phyloP scores from a whole-genome alignment of 176 grass and related monocot genomes.

The Hsuehochloa calcarea region DNA sequence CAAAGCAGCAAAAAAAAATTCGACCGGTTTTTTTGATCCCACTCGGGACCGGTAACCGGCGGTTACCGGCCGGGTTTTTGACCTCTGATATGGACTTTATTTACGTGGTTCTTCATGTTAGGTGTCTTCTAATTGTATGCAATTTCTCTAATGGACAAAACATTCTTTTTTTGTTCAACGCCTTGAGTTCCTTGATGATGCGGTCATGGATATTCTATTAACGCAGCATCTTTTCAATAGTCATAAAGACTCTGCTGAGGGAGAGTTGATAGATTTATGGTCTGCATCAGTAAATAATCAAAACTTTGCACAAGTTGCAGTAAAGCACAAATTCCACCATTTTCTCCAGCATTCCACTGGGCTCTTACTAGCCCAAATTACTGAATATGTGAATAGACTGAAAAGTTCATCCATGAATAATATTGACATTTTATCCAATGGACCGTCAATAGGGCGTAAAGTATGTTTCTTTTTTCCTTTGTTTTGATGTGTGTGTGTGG shows the following conservation, averaged over 20 bases:
- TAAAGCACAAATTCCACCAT: slow-evolving; percentile 69
- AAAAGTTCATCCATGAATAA: slow-evolving; percentile 43
- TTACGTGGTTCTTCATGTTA: slow-evolving; percentile 31
- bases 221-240: slow-evolving; percentile 66
- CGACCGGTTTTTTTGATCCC: too few relatives aligned
- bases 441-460: slow-evolving; percentile 62
- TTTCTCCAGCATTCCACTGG: slow-evolving; percentile 76
- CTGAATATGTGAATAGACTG: slow-evolving; percentile 63
- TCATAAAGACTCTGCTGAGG: slow-evolving; percentile 69
- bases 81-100: slow-evolving; percentile 22
- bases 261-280: slow-evolving; percentile 84
- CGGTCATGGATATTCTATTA: slow-evolving; percentile 84
- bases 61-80: too few relatives aligned
- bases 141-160: slow-evolving; percentile 23
- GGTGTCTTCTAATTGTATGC: slow-evolving; percentile 18
- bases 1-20: too few relatives aligned
- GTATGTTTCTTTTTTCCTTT: slow-evolving; percentile 40
- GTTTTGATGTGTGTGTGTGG: background rate
- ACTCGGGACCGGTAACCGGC: too few relatives aligned
- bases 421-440: slow-evolving; percentile 36
- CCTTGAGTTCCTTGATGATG: slow-evolving; percentile 92
- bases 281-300: slow-evolving; percentile 92
- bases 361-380: slow-evolving; percentile 60
- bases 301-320: slow-evolving; percentile 84
- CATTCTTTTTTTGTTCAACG: slow-evolving; percentile 46